Conservation (phyloP, 768 basidiomycete genomes). For the Hypholoma fasciculare region DNA sequence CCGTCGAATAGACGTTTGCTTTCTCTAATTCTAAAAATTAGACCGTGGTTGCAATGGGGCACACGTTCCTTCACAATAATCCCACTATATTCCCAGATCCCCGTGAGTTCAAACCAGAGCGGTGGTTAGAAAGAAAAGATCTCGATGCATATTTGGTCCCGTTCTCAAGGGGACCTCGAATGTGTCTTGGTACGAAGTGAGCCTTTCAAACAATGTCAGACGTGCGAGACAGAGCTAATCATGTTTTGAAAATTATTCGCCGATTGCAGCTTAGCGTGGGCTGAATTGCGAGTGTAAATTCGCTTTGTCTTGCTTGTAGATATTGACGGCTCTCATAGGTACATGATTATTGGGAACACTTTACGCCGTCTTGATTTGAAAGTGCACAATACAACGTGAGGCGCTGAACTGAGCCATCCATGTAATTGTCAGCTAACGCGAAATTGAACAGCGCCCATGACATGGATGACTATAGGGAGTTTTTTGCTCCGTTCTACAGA, state of each 20-base stretch:
- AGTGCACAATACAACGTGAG: constrained; percentile 31
- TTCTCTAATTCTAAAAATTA: constrained; percentile 14
- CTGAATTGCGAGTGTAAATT: constrained; percentile 29
- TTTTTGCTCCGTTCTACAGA: constrained; percentile 35
- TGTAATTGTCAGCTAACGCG: not conserved
- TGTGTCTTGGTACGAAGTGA: constrained; percentile 46
- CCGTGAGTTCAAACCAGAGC: constrained; percentile 37
- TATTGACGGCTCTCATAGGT: not conserved
- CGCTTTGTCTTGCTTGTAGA: not conserved
- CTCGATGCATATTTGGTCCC: constrained; percentile 39
- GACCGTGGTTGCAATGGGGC: constrained; percentile 42
- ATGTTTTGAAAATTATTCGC: too few species aligned
- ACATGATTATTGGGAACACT: constrained; percentile 37
- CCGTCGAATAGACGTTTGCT: not conserved
- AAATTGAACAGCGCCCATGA: constrained; percentile 23
- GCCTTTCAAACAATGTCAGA: constrained; percentile 3
- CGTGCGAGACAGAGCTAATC: too few species aligned
- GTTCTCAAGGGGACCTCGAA: constrained; percentile 46
- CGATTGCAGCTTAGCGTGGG: constrained; percentile 37
- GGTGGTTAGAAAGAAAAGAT: constrained; percentile 36
- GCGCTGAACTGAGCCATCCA: not conserved
- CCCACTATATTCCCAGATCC: constrained; percentile 37
- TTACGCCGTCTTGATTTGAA: constrained; percentile 39
- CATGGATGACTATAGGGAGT: constrained; percentile 31
- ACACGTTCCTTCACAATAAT: constrained; percentile 38